Percentiles rank a stretch among this genome's conserved stretches.
Evolutionary conservation across 2,329 filamentous ascomycete genomes (phyloP).

Genomic region (Chaetothyriales sp.): DNA sequence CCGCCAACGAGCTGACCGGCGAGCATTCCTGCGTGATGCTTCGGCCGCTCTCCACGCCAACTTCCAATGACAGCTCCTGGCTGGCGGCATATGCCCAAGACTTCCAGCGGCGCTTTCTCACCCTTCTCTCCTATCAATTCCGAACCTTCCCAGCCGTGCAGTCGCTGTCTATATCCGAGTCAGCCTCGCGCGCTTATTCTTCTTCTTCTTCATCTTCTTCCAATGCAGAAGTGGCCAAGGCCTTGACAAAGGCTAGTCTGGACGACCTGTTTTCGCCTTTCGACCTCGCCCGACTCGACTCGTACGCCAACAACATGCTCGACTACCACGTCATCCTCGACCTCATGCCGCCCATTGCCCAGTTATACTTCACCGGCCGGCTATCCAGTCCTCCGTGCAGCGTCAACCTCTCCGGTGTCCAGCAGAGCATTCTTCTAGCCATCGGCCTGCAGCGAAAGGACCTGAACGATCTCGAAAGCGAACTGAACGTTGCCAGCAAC

Average conservation of each 20-base stretch:
- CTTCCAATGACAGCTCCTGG: slow-evolving; percentile 57
- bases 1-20: slow-evolving; percentile 86
- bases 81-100: slow-evolving; percentile 80
- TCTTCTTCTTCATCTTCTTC: too few species aligned
- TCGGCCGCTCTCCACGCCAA: slow-evolving; percentile 48
- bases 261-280: slow-evolving; percentile 72
- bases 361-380: slow-evolving; percentile 69
- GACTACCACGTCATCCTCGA: slow-evolving; percentile 97
- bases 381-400: slow-evolving; percentile 37
- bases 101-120: slow-evolving; percentile 87
- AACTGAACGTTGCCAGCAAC: slow-evolving; percentile 55
- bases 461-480: slow-evolving; percentile 62
- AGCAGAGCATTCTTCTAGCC: slow-evolving; percentile 75
- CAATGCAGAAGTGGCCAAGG: slow-evolving; percentile 41
- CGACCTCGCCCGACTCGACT: slow-evolving; percentile 86
- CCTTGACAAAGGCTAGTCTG: slow-evolving; percentile 59
- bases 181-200: slow-evolving; percentile 48
- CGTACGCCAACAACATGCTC: slow-evolving; percentile 90
- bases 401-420: slow-evolving; percentile 63
- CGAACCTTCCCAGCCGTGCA: slow-evolving; percentile 61
- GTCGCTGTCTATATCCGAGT: slow-evolving; percentile 77
- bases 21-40: slow-evolving; percentile 98
- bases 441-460: slow-evolving; percentile 84
- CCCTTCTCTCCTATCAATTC: slow-evolving; percentile 85
- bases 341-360: slow-evolving; percentile 67